These are phyloP conservation scores for Coniochaeta ligniaria DNA, from an alignment of 2,329 filamentous ascomycete species.

Conservation along the genomic window DNA sequence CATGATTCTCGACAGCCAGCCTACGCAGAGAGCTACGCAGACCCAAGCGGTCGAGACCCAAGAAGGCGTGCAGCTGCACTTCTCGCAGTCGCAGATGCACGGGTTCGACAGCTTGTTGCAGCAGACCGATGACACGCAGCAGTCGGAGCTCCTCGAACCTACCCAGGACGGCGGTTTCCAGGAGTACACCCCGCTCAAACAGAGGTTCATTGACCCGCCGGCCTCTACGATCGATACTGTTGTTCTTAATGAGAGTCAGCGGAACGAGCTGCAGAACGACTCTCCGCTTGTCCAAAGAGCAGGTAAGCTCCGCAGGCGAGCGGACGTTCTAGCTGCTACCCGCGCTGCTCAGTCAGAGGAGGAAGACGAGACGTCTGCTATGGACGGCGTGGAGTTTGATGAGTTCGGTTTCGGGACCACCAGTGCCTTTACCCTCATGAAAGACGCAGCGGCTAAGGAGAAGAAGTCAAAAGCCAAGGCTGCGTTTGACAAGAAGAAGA, in stretches of 20 bases:
- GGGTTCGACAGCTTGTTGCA: conserved; percentile 50
- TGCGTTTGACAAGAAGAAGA: conserved; percentile 76
- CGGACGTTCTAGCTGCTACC: conserved; percentile 12
- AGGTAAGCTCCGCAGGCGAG: conserved; percentile 40
- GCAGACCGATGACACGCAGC: conserved; percentile 45
- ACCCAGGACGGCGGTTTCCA: conserved; percentile 79
- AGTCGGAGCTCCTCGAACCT: conserved; percentile 63
- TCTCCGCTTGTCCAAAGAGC: conserved; percentile 60
- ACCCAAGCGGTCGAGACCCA: conserved; percentile 27
- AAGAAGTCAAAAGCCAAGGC: conserved; percentile 40
- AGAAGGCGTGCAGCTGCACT: conserved; percentile 34
- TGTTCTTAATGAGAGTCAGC: conserved; percentile 32
- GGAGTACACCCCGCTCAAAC: conserved; percentile 62
- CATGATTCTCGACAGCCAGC: conserved; percentile 41
- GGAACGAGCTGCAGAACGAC: conserved; percentile 35
- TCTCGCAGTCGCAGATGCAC: conserved; percentile 54
- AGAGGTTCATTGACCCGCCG: conserved; percentile 58
- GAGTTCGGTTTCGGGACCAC: conserved; percentile 27
- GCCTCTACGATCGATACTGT: conserved; percentile 67
- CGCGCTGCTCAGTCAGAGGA: conserved; percentile 34
- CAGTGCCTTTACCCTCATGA: conserved; percentile 60
- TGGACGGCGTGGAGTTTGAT: conserved; percentile 16
- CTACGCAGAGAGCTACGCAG: conserved; percentile 26
- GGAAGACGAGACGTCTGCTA: conserved; percentile 21
- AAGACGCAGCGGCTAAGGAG: conserved; percentile 51